Evolutionary conservation across 225 moss, liverwort and hornwort species (phyloP).

Genomic region (Pleurozium schreberi): DNA sequence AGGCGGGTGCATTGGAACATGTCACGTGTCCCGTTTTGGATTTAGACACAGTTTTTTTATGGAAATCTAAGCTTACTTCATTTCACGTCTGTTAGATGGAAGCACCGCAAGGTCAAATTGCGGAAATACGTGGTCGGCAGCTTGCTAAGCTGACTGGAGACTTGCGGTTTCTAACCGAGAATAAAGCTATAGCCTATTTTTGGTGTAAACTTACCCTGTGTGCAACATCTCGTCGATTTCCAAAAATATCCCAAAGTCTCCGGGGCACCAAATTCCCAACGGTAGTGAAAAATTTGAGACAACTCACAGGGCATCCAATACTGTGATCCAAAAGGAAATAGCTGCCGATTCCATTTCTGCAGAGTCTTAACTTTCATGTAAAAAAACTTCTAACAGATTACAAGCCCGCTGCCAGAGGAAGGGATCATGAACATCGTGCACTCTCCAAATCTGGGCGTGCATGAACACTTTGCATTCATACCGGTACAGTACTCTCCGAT

Average conservation of each 20-base stretch:
- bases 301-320: not conserved
- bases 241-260: not conserved
- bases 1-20: not conserved
- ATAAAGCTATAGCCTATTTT: not conserved
- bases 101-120: not conserved
- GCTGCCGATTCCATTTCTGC: not conserved
- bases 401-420: too few relatives aligned
- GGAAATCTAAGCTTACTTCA: not conserved
- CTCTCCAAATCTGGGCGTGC: not conserved
- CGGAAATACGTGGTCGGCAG: not conserved
- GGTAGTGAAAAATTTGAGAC: not conserved
- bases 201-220: not conserved
- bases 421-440: not conserved
- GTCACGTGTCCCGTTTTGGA: not conserved
- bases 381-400: not conserved
- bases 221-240: not conserved
- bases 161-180: not conserved
- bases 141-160: not conserved
- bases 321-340: not conserved
- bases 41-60: not conserved
- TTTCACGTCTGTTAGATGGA: not conserved
- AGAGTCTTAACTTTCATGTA: not conserved
- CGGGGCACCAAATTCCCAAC: not conserved
- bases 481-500: not conserved
- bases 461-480: not conserved